A percentile compares a stretch with the other conserved stretches of the same genome.
phyloP scores from a whole-genome alignment of 371 early-diverging fungal genomes.

The Cokeromyces recurvatus region DNA sequence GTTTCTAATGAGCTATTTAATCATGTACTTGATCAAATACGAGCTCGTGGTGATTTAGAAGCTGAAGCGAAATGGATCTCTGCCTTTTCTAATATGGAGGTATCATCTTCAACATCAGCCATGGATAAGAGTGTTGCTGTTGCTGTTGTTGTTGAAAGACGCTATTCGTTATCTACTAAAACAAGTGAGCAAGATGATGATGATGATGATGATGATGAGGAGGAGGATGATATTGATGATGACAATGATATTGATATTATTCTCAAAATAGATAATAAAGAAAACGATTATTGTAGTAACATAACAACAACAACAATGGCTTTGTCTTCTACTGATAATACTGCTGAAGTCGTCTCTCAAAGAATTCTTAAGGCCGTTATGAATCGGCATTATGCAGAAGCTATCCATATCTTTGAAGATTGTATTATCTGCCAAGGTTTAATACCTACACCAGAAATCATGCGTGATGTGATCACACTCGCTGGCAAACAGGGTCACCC shows the following conservation, averaged over 20 bases:
- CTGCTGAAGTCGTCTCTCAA: slow-evolving; percentile 11
- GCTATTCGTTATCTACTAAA: too few relatives aligned
- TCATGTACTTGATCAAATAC: slow-evolving; percentile 7
- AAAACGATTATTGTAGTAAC: too few relatives aligned
- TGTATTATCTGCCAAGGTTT: slow-evolving; percentile 15
- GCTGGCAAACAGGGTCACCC: slow-evolving; percentile 38
- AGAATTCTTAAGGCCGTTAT: slow-evolving; percentile 22
- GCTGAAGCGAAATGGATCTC: slow-evolving; percentile 10
- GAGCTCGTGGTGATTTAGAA: slow-evolving; percentile 1
- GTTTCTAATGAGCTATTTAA: background rate
- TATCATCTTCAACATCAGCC: background rate
- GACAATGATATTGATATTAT: slow-evolving; percentile 5
- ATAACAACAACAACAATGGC: too few relatives aligned
- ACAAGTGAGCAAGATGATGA: slow-evolving; percentile 8
- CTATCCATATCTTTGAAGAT: slow-evolving; percentile 18
- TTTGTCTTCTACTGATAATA: background rate
- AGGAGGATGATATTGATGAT: too few relatives aligned
- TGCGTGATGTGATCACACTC: slow-evolving; percentile 36
- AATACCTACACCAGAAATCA: slow-evolving; percentile 28
- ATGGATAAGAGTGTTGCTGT: too few relatives aligned
- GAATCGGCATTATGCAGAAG: slow-evolving; percentile 19
- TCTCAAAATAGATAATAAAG: slow-evolving; percentile 1
- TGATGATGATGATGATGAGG: too few relatives aligned
- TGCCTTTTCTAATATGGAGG: too few relatives aligned
- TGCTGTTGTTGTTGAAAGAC: too few relatives aligned